Base-by-base conservation (phyloP, 768 basidiomycete genomes). In the Leucocoprinus sp. region DNA sequence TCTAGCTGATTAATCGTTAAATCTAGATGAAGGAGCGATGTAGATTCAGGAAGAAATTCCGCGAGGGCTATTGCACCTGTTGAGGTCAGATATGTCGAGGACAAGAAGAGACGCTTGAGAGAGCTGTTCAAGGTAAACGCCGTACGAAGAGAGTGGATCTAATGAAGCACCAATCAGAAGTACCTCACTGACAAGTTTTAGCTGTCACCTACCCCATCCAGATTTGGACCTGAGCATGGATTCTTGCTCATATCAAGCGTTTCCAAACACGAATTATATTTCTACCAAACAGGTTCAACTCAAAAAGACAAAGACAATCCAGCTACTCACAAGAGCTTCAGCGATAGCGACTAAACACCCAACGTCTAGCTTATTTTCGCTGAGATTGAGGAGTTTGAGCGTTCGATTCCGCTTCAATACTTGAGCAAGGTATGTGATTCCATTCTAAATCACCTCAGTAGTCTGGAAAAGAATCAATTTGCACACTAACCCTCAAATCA, bases 341-440 rank as follows among this genome's bases (percentile, higher is more conserved):
- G 92, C 93, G 11, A 99, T 71, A 0, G 74, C 67, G 2, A 83
- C 78, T 8, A 99, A 68, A 43, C 90, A 89, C 7, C 74, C 67
- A 0, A 87, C 76, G 47, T 95, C 95, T 4, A 99, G 76, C 60
- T 86, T 91, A 62, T 98, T 98, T 60, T 98, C 95, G 56, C 87
- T 84, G 42, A 98, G 65, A 61, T 97, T 98, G 19, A 97, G 72
- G 4, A 97, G 83, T 63, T 95, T 96, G 35, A 98, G 69, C 2
- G 95, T 97, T 35, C 93, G 72, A 62, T 99, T 98, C 28, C 95
- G 82, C 59, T 98, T 98, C 51, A 98, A 69, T 0, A 98, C 95
- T 63, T 98, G 93, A 0, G 93, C 84, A 38, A 98, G 78, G 57
- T 96, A 97, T 0, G 76, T 78, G 27, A 97, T 83, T 0, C 95